These are phyloP conservation scores for Solanum chiquidenum DNA, from an alignment of 257 asterid genomes.

Conservation along the genomic window DNA sequence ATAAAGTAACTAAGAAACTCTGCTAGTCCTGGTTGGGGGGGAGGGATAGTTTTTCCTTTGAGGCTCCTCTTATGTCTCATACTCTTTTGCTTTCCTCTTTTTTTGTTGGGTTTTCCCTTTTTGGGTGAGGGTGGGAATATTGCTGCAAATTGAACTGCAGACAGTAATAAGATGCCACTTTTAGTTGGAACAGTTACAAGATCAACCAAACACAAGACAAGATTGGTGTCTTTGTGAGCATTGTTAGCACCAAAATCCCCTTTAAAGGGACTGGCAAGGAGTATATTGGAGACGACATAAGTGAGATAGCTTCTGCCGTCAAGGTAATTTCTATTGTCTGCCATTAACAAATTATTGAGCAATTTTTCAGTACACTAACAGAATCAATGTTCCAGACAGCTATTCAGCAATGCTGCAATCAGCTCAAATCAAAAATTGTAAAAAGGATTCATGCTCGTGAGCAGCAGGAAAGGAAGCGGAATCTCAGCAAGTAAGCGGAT, in stretches of 20 bases:
- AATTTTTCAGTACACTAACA: slow-evolving; percentile 9
- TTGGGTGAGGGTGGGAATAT: background rate
- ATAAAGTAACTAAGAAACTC: background rate
- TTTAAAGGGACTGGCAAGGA: slow-evolving; percentile 95
- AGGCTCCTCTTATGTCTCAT: background rate
- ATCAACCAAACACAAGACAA: slow-evolving; percentile 88
- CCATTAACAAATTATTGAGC: background rate
- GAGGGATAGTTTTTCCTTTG: background rate
- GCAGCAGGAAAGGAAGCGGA: slow-evolving; percentile 92
- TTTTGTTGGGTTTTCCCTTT: background rate
- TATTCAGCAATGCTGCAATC: slow-evolving; percentile 73
- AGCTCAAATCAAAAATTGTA: slow-evolving; percentile 73
- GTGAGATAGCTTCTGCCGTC: slow-evolving; percentile 86
- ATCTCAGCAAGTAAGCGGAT: slow-evolving; percentile 57
- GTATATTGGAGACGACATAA: slow-evolving; percentile 90
- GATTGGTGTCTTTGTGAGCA: slow-evolving; percentile 88
- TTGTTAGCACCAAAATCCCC: slow-evolving; percentile 90
- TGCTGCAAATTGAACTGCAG: background rate
- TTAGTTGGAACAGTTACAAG: slow-evolving; percentile 85
- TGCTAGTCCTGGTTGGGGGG: background rate
- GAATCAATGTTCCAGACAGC: slow-evolving; percentile 42
- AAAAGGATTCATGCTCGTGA: slow-evolving; percentile 91
- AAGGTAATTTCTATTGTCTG: slow-evolving; percentile 40
- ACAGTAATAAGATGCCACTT: background rate
- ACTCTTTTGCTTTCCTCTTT: background rate